Base-by-base conservation (phyloP, 2,329 filamentous ascomycete species). In the Pseudopyricularia cyperi region DNA sequence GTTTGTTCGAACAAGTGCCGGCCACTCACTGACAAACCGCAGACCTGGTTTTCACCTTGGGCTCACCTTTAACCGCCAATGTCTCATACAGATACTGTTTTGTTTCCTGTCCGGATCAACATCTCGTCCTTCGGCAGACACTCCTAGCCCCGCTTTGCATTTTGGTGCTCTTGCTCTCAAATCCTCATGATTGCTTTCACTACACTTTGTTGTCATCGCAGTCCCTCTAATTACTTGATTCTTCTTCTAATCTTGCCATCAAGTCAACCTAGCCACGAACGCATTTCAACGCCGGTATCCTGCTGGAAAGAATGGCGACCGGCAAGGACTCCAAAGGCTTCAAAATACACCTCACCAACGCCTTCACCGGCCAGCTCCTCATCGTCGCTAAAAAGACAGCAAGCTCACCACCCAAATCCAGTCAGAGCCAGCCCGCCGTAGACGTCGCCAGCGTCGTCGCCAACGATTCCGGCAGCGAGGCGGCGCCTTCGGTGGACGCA, bases 381-480 rank as follows among this genome's bases (percentile, higher is more conserved):
- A 12, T 51, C 12, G 50, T 51, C 7, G 19, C 50, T 9, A 30
- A 34, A 33, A 48, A 28, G 46, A 48, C n/a, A 17, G 19, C 28
- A 12, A 22, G 15, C 12, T 11, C 35, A 24, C 12, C 35, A 26
- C 11, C 15, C 19, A n/a, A n/a, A n/a, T 3, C 19, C 11, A 50
- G 15, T n/a, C 32, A 24, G 7, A 19, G n/a, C 3, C 17, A 39
- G 19, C 33, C 48, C 32, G 19, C 33, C 32, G 14, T 15, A 26
- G 22, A 28, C 37, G 8, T 12, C n/a, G 15, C 15, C 50, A 51
- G 50, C 39, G 24, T 51, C 17, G 14, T 51, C 7, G 50, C 22
- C 28, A 51, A 51, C 30, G 50, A 51, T 22, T 51, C 50, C 33
- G 39, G 50, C 15, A 51, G 50, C 12, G 49, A 44, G 24, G 24